Base-by-base conservation (phyloP, 805 yeast species). In the Osmozyma mogii region DNA sequence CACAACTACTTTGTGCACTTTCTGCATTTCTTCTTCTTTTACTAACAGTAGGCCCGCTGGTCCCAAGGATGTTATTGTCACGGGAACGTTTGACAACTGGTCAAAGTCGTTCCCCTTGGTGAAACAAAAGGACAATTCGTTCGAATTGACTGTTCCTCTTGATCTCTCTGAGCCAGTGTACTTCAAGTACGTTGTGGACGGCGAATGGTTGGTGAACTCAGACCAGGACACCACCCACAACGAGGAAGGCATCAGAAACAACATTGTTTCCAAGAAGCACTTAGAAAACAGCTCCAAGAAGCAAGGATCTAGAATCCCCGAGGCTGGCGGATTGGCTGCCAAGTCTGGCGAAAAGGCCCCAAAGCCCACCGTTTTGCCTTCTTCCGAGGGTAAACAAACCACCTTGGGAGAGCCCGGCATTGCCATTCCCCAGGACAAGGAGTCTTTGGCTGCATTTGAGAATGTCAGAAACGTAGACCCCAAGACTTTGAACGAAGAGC, bases 341-440 rank as follows among this genome's bases (percentile, higher is more conserved):
- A 39, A 35, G 17, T 65, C 68, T 35, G 72, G 74, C 15, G 74
- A 66, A 43, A 56, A 9, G 36, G 43, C 37, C 10, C 35, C 48
- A 16, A 41, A 41, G 28, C 47, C 69, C 28, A 64, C 73, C 9
- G 75, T 70, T 14, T 32, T 69, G 54, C 75, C 77, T 25, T 49
- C 65, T 4, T 37, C 49, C 16, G 72, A 67, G 38, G 65, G 61
- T 15, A 31, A 54, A 28, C 66, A 66, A 28, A 57, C 59, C 35
- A 52, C 67, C 6, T 44, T 68, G 32, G 82, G 84, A 28, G 88
- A 81, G 47, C 85, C 92, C 17, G 95, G 95, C 27, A 67, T 82
- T 36, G 70, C 62, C 22, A 51, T 81, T 41, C 89, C 89, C 27
- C 45, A 59, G 24, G 70, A 81, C 47, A 68, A 84, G 12, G 69